These are phyloP conservation scores for Mitragyna speciosa DNA, from an alignment of 257 asterid species.

Conservation along the genomic window DNA sequence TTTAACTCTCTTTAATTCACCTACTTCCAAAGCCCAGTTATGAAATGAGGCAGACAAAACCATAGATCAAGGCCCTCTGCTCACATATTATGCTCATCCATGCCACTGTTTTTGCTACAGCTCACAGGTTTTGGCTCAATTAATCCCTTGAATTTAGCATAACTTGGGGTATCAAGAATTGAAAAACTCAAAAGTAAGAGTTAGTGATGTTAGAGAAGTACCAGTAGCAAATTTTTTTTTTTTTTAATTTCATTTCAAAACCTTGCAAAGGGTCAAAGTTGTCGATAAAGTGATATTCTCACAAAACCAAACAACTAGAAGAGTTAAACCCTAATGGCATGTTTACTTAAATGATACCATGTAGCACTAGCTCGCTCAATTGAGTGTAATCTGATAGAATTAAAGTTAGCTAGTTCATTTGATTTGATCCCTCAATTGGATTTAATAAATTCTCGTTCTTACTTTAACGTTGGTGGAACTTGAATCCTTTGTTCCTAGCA, in stretches of 20 bases:
- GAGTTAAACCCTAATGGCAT: background rate
- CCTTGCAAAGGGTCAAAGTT: background rate
- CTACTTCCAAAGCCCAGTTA: background rate
- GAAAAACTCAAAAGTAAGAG: background rate
- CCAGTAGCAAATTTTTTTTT: background rate
- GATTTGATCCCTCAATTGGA: too few species aligned
- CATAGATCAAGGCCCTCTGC: background rate
- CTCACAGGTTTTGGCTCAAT: constrained; percentile 8
- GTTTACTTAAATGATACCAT: background rate
- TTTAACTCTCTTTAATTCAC: background rate
- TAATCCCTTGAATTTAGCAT: background rate
- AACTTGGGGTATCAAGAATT: background rate
- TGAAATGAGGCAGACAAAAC: background rate
- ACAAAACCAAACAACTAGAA: too few species aligned
- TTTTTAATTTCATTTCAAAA: too few species aligned
- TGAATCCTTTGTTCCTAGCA: background rate
- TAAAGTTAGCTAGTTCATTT: too few species aligned
- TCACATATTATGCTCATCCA: constrained; percentile 2
- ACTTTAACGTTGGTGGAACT: too few species aligned
- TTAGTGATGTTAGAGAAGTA: background rate
- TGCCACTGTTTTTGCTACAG: constrained; percentile 14
- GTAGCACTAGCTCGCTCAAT: too few species aligned
- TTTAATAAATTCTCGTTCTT: background rate
- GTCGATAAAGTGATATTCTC: background rate
- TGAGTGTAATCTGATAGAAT: too few species aligned